phyloP scores from a whole-genome alignment of 768 basidiomycete species.

The Lactifluus volemus region DNA sequence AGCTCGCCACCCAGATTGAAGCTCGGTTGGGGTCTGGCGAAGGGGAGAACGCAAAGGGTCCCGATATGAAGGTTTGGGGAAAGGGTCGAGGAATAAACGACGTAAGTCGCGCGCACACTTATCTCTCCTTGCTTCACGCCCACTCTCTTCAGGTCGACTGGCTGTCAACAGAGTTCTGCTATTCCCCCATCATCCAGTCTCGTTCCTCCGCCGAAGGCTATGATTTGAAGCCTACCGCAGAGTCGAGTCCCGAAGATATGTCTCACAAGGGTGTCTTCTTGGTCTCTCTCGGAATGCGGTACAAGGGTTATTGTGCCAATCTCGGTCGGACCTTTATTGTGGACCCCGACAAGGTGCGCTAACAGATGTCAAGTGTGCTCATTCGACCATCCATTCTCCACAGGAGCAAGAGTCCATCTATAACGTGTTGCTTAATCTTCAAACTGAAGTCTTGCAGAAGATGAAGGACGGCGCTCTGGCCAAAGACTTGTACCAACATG shows the following conservation, averaged over 20 bases:
- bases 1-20: conserved; percentile 80
- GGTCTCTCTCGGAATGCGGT: conserved; percentile 80
- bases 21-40: conserved; percentile 79
- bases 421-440: conserved; percentile 64
- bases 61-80: conserved; percentile 90
- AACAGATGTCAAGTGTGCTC: not conserved
- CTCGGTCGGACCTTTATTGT: conserved; percentile 93
- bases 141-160: conserved; percentile 63
- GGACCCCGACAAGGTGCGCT: conserved; percentile 73
- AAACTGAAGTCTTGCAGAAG: conserved; percentile 61
- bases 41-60: conserved; percentile 66
- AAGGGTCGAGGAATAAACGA: conserved; percentile 65
- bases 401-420: conserved; percentile 93
- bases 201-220: conserved; percentile 76
- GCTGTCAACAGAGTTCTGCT: conserved; percentile 86
- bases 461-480: conserved; percentile 72
- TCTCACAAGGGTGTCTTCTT: conserved; percentile 85
- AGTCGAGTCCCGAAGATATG: conserved; percentile 76
- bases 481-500: conserved; percentile 77
- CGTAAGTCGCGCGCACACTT: conserved; percentile 36
- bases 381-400: not conserved
- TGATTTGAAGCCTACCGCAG: conserved; percentile 79
- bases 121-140: conserved; percentile 8
- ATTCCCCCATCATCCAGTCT: conserved; percentile 93
- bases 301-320: conserved; percentile 89